Conservation (phyloP, 495 filamentous ascomycete genomes). For the Penicillium samsonianum region DNA sequence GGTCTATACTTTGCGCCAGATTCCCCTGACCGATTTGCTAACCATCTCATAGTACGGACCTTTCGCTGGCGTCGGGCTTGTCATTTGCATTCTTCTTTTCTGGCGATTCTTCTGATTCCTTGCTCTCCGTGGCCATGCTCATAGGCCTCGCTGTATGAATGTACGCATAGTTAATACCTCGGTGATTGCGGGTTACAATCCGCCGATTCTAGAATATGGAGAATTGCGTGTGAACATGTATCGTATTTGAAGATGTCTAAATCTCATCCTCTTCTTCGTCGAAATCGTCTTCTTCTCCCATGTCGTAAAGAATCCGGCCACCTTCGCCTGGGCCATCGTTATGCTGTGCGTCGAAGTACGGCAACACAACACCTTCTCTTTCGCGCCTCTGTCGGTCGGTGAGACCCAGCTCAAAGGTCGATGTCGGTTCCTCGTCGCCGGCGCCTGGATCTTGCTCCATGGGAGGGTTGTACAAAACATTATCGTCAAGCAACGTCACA, state of each 20-base stretch:
- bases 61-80: constrained; percentile 71
- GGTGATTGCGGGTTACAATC: constrained; percentile 44
- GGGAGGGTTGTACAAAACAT: constrained; percentile 63
- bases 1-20: constrained; percentile 24
- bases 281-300: constrained; percentile 96
- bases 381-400: constrained; percentile 88
- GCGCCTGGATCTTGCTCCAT: constrained; percentile 34
- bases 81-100: constrained; percentile 84
- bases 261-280: constrained; percentile 99
- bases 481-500: constrained; percentile 75
- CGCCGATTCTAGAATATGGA: constrained; percentile 22
- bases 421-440: constrained; percentile 54
- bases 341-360: constrained; percentile 93
- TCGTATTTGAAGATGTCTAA: constrained; percentile 36
- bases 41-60: constrained; percentile 71
- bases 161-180: constrained; percentile 48
- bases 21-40: constrained; percentile 16
- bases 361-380: constrained; percentile 84
- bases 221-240: constrained; percentile 14
- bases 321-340: constrained; percentile 75
- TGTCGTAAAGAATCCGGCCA: constrained; percentile 92
- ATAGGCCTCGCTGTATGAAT: constrained; percentile 35
- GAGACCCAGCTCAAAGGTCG: constrained; percentile 81
- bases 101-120: constrained; percentile 79
- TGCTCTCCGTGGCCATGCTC: constrained; percentile 2